These are phyloP conservation scores for Dalbergia oliveri DNA, from an alignment of 306 rosid genomes.

Conservation along the genomic window DNA sequence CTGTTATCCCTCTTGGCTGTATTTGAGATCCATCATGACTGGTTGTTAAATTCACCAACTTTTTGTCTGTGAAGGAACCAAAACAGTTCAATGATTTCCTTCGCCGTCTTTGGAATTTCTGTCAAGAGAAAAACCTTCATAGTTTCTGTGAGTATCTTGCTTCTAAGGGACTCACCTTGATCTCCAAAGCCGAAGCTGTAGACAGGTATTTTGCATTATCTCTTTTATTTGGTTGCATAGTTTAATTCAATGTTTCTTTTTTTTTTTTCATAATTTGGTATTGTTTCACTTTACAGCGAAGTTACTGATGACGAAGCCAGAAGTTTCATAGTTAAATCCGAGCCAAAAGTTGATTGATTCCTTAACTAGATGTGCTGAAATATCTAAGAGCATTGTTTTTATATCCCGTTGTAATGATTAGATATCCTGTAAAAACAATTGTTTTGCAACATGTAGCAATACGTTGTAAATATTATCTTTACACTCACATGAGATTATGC, in stretches of 20 bases:
- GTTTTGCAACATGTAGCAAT: constrained; percentile 7
- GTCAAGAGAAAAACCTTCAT: constrained; percentile 57
- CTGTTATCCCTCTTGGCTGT: constrained; percentile 29
- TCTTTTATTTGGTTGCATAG: constrained; percentile 16
- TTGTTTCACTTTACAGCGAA: constrained; percentile 65
- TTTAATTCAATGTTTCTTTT: constrained; percentile 1
- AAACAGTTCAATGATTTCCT: constrained; percentile 85
- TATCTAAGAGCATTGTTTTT: background rate
- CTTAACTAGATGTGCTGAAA: constrained; percentile 24
- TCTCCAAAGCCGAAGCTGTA: constrained; percentile 75
- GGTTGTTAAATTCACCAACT: background rate
- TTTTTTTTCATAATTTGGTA: constrained; percentile 37
- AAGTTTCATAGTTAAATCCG: constrained; percentile 70
- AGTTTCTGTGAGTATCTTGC: constrained; percentile 74
- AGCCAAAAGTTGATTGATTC: constrained; percentile 51
- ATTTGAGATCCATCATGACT: constrained; percentile 28
- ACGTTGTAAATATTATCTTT: constrained; percentile 20
- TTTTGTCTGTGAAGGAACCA: constrained; percentile 70
- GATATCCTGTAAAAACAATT: constrained; percentile 14
- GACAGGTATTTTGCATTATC: constrained; percentile 67
- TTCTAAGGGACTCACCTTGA: constrained; percentile 68
- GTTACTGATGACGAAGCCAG: constrained; percentile 80
- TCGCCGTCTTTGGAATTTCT: constrained; percentile 65
- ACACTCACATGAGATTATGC: background rate
- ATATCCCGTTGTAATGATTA: background rate